Evolutionary conservation across 2,329 filamentous ascomycete species (phyloP).

Genomic region (Claviceps quebecensis): DNA sequence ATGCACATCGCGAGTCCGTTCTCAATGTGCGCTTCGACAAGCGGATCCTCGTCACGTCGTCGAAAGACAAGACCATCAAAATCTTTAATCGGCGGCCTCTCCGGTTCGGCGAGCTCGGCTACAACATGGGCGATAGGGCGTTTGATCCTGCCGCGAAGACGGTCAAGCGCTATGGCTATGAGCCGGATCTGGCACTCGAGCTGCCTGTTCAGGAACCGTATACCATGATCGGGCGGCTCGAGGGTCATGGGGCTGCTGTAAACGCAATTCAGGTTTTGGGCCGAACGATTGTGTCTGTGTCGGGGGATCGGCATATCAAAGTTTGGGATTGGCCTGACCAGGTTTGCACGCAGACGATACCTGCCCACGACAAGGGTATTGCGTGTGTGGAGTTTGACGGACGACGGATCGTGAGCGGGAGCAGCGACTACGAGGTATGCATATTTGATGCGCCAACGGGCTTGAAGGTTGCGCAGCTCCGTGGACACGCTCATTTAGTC

Average conservation of each 20-base stretch:
- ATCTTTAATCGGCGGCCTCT: slow-evolving; percentile 75
- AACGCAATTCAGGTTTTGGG: slow-evolving; percentile 88
- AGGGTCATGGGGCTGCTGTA: slow-evolving; percentile 80
- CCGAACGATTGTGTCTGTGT: slow-evolving; percentile 82
- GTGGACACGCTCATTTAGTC: slow-evolving; percentile 71
- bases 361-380: slow-evolving; percentile 87
- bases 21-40: slow-evolving; percentile 88
- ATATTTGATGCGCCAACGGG: slow-evolving; percentile 82
- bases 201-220: slow-evolving; percentile 49
- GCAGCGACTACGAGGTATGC: slow-evolving; percentile 89
- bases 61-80: slow-evolving; percentile 94
- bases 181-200: slow-evolving; percentile 30
- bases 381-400: slow-evolving; percentile 96
- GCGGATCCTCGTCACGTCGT: slow-evolving; percentile 85
- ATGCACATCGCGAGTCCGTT: slow-evolving; percentile 80
- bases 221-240: slow-evolving; percentile 62
- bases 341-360: slow-evolving; percentile 59
- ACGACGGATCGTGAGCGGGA: slow-evolving; percentile 83
- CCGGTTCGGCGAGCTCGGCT: slow-evolving; percentile 44
- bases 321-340: slow-evolving; percentile 84
- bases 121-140: slow-evolving; percentile 22
- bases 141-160: slow-evolving; percentile 39
- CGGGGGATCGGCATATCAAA: slow-evolving; percentile 85
- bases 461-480: slow-evolving; percentile 77
- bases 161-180: slow-evolving; percentile 41